Conservation (phyloP, 805 yeast species). For the Zygosaccharomyces kombuchaensis region DNA sequence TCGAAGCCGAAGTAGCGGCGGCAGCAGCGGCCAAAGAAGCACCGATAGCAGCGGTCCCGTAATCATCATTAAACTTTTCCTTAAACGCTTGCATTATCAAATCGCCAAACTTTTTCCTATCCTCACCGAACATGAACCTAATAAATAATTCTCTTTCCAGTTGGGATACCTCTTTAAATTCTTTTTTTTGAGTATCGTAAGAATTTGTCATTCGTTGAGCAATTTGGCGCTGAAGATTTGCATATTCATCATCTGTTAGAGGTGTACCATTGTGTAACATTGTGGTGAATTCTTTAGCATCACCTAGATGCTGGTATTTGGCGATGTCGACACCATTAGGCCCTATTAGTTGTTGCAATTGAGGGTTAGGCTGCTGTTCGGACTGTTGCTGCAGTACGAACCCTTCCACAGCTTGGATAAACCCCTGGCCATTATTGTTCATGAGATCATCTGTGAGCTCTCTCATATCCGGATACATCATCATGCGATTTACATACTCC, state of each 20-base stretch:
- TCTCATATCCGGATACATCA: conserved; percentile 42
- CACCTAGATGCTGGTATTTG: conserved; percentile 16
- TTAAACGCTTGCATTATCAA: conserved; percentile 29
- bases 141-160: conserved; percentile 31
- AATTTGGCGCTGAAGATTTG: conserved; percentile 30
- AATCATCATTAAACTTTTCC: conserved; percentile 24
- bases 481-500: conserved; percentile 31
- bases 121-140: conserved; percentile 32
- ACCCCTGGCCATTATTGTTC: conserved; percentile 64
- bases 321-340: conserved; percentile 7
- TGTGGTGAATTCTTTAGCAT: conserved; percentile 28
- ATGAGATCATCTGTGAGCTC: conserved; percentile 76
- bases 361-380: neutral
- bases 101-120: conserved; percentile 27
- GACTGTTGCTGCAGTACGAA: conserved; percentile 47
- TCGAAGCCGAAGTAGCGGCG: conserved; percentile 21
- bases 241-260: conserved; percentile 30
- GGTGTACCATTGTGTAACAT: conserved; percentile 32
- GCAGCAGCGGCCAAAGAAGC: conserved; percentile 31
- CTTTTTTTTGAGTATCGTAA: conserved; percentile 27
- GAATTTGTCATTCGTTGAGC: conserved; percentile 33
- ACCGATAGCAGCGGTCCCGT: conserved; percentile 22
- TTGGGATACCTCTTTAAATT: conserved; percentile 28
- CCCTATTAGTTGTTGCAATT: neutral
- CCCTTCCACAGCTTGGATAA: conserved; percentile 75